Conservation (phyloP, 2,329 filamentous ascomycete species). For the Fusarium agapanthi region DNA sequence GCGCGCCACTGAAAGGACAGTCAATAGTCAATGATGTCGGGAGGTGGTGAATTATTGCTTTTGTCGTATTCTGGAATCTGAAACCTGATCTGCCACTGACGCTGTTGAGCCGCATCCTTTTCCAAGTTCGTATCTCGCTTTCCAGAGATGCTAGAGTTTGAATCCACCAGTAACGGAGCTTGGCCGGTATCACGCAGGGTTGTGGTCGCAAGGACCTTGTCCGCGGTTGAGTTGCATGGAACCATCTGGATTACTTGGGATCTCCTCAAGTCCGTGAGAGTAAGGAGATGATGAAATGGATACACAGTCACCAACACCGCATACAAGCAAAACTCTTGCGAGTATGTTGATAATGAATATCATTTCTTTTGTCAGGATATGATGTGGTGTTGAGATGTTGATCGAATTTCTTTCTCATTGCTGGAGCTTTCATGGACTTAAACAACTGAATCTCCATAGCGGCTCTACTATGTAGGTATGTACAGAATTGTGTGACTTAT, state of each 20-base stretch:
- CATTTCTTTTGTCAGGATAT: not conserved
- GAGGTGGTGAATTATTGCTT: not conserved
- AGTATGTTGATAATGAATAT: not conserved
- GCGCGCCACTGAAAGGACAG: constrained; percentile 5
- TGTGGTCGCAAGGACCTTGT: constrained; percentile 18
- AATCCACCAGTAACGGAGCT: constrained; percentile 34
- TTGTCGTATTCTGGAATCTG: not conserved
- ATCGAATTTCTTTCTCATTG: not conserved
- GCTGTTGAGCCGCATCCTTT: constrained; percentile 34
- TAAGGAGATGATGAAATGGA: constrained; percentile 1
- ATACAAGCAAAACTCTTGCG: not conserved
- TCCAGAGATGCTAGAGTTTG: not conserved
- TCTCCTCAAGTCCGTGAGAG: not conserved
- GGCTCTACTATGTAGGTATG: not conserved
- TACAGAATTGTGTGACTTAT: constrained; percentile 2
- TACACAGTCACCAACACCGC: not conserved
- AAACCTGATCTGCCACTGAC: constrained; percentile 26
- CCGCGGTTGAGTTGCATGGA: constrained; percentile 22
- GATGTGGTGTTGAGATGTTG: not conserved
- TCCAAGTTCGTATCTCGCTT: not conserved
- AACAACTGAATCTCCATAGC: not conserved
- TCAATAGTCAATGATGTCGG: not conserved
- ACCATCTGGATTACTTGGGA: constrained; percentile 29
- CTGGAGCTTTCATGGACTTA: not conserved
- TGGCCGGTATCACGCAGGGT: constrained; percentile 15